Percentiles rank a stretch among this genome's conserved stretches.
phyloP scores from a whole-genome alignment of 768 basidiomycete genomes.

The Rhizopogon salebrosus region DNA sequence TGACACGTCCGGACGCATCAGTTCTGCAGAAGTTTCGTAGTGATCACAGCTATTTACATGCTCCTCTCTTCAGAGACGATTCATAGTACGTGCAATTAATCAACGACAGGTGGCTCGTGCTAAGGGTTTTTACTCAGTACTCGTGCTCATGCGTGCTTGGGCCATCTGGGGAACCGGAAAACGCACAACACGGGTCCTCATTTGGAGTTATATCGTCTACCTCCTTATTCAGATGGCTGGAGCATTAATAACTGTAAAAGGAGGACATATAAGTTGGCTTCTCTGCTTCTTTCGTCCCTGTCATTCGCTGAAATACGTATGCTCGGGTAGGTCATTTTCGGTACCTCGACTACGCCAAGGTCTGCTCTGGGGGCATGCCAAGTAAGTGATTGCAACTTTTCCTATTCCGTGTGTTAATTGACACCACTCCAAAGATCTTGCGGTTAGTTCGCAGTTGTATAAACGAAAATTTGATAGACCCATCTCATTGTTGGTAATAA shows the following conservation, averaged over 20 bases:
- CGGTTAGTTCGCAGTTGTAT: not conserved
- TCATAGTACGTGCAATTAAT: constrained; percentile 12
- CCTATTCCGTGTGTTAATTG: not conserved
- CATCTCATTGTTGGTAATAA: not conserved
- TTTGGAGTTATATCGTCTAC: constrained; percentile 10
- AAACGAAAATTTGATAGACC: not conserved
- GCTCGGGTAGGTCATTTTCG: not conserved
- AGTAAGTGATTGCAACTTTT: constrained; percentile 7
- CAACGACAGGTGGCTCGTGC: not conserved
- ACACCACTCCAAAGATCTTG: not conserved
- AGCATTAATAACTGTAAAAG: not conserved
- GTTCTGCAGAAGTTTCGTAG: constrained; percentile 13
- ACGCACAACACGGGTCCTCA: not conserved
- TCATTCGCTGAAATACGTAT: not conserved
- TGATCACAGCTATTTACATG: not conserved
- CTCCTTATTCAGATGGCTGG: not conserved
- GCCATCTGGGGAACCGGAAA: constrained; percentile 15
- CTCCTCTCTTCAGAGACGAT: constrained; percentile 16
- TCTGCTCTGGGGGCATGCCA: constrained; percentile 7
- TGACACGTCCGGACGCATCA: not conserved
- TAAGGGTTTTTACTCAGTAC: constrained; percentile 7
- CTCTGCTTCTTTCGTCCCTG: not conserved
- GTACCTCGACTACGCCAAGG: constrained; percentile 7
- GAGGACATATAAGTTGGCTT: not conserved
- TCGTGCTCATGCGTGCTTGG: constrained; percentile 20